Evolutionary conservation across 2,329 filamentous ascomycete species (phyloP).

Genomic region (Macroventuria anomochaeta): DNA sequence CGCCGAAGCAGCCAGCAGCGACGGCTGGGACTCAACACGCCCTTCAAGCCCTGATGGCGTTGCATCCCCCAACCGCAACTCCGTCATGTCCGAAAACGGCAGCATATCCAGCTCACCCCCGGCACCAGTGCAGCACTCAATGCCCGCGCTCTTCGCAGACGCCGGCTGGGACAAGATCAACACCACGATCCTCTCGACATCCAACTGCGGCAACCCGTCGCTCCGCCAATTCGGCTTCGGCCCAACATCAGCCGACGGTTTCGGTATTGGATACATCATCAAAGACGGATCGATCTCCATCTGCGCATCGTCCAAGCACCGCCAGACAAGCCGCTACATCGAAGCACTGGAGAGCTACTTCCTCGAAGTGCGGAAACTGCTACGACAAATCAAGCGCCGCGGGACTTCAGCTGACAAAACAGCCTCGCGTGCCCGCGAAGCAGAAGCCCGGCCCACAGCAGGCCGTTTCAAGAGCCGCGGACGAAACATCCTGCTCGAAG

Average conservation of each 20-base stretch:
- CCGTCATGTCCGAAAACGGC: conserved; percentile 58
- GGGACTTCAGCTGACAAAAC: conserved; percentile 60
- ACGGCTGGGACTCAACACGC: conserved; percentile 57
- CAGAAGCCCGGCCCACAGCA: conserved; percentile 58
- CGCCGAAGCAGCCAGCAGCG: conserved; percentile 60
- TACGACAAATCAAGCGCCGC: conserved; percentile 71
- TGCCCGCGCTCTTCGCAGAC: conserved; percentile 86
- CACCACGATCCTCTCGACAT: conserved; percentile 91
- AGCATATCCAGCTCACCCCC: conserved; percentile 59
- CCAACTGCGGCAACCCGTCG: conserved; percentile 97
- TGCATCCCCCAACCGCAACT: conserved; percentile 63
- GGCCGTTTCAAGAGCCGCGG: conserved; percentile 73
- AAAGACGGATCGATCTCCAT: conserved; percentile 92
- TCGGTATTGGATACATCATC: conserved; percentile 98
- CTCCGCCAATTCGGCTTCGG: conserved; percentile 97
- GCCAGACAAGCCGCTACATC: conserved; percentile 89
- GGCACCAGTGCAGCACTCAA: conserved; percentile 53
- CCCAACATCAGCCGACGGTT: conserved; percentile 89
- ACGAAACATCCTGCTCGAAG: conserved; percentile 69
- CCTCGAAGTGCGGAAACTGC: conserved; percentile 83
- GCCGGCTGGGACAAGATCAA: conserved; percentile 93
- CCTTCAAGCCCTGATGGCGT: conserved; percentile 61
- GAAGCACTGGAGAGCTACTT: conserved; percentile 90
- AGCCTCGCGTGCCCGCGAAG: conserved; percentile 66
- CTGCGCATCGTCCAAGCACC: conserved; percentile 90